phyloP scores from a whole-genome alignment of 176 grass and related monocot species.

The Triticum urartu region DNA sequence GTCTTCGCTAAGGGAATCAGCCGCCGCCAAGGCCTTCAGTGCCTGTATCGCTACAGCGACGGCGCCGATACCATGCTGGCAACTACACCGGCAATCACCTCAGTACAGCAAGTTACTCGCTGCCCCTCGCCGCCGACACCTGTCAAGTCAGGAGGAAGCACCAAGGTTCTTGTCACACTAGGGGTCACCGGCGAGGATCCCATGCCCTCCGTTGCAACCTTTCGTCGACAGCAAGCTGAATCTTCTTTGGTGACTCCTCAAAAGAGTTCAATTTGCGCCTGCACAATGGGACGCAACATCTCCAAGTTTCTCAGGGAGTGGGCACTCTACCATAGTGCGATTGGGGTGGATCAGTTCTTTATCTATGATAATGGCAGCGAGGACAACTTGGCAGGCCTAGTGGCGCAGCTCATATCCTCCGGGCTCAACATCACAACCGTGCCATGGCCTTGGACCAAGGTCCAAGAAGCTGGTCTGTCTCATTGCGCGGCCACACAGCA shows the following conservation, averaged over 20 bases:
- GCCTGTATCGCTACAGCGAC: neutral
- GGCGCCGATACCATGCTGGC: neutral
- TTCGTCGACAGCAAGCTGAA: neutral
- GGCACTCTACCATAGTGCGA: neutral
- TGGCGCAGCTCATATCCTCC: neutral
- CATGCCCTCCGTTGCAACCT: neutral
- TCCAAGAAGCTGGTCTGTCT: neutral
- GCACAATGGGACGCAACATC: neutral
- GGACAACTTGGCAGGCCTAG: neutral
- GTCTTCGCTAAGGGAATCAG: neutral
- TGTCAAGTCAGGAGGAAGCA: neutral
- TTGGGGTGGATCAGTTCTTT: neutral
- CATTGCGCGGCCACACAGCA: neutral
- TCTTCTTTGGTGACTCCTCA: neutral
- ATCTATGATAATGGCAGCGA: neutral
- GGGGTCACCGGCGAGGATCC: neutral
- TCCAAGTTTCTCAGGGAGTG: neutral
- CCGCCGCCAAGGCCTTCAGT: neutral
- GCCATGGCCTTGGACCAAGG: neutral
- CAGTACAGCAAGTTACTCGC: neutral
- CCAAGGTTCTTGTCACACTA: neutral
- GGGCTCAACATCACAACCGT: neutral
- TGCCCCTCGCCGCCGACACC: neutral
- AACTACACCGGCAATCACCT: neutral
- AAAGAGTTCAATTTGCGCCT: neutral